Evolutionary conservation across 495 filamentous ascomycete species (phyloP), one percentile per base, ranked within the genome.

Genomic region (Penicillium herquei): DNA sequence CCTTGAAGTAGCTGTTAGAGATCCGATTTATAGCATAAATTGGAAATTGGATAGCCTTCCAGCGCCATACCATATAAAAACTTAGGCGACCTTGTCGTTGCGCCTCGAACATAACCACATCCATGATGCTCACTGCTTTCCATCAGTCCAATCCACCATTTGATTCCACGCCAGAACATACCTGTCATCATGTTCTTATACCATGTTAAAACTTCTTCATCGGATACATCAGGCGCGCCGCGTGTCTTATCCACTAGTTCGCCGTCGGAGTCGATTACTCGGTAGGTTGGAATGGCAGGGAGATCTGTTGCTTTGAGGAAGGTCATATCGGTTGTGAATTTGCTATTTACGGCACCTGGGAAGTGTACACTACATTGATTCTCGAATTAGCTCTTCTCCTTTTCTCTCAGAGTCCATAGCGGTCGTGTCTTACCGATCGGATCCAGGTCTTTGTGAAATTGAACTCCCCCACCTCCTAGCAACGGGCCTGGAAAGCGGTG

Each of bases 301-400:
- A 76, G 66, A 41, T 81, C 78, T 7, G 80, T 78, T 3, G 92
- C 88, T 39, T 82, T 78, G 45, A 88, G 80, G 71, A 97, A 97
- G 18, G 76, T 68, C 68, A 97, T 85, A 6, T 81, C 72, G 56
- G 83, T 85, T 4, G 88, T 96, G 70, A 99, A 98, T 53, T 90
- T 88, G 72, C 89, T 94, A 70, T 95, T 89, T 30, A 99, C 81
- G 0, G 95, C 95, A n/a, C 94, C 94, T 0, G 94, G 94, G 59
- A 99, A 99, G 35, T 86, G 85, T 40, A 98, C 90, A 59, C 85
- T 88, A 18, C 0, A 58, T 0, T 3, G 6, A 35, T 26, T 1
- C 5, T 39, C 30, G 12, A 6, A 32, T 14, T 14, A 45, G 17
- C 14, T 34, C 10, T 49, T 18, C 33, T 37, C 14, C 30, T 39